Percentiles rank a stretch among this genome's conserved stretches.
phyloP scores from a whole-genome alignment of 225 moss, liverwort and hornwort species.

The Antitrichia curtipendula region DNA sequence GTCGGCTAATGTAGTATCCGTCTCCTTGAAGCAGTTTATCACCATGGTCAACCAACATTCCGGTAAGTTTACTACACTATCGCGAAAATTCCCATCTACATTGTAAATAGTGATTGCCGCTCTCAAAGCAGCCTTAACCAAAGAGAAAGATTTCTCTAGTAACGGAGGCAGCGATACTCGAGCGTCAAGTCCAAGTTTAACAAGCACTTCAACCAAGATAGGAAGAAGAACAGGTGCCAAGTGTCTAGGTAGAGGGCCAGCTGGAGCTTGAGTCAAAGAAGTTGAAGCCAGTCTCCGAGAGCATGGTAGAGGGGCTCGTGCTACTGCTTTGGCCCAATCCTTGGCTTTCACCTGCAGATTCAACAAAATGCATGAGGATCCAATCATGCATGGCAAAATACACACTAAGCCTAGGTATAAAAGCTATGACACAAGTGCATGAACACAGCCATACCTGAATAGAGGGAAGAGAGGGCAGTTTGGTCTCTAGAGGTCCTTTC shows the following conservation, averaged over 20 bases:
- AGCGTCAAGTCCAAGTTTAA: conserved; percentile 47
- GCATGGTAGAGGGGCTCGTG: conserved; percentile 59
- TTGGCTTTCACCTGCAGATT: conserved; percentile 48
- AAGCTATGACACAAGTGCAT: not conserved
- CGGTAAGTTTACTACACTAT: not conserved
- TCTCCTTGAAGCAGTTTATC: conserved; percentile 12
- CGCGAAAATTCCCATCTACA: not conserved
- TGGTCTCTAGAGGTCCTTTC: conserved; percentile 25
- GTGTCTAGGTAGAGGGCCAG: conserved; percentile 61
- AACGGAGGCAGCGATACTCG: conserved; percentile 50
- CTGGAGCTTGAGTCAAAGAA: conserved; percentile 51
- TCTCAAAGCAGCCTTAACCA: conserved; percentile 24
- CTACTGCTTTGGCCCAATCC: conserved; percentile 69
- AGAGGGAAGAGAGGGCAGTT: conserved; percentile 33
- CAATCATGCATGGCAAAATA: not conserved
- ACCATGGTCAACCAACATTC: conserved; percentile 30
- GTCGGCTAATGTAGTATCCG: conserved; percentile 2
- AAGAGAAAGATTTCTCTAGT: conserved; percentile 31
- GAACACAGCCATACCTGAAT: conserved; percentile 29
- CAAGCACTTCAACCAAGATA: conserved; percentile 44
- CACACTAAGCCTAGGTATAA: not conserved
- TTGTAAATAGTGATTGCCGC: not conserved
- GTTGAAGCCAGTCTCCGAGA: conserved; percentile 57
- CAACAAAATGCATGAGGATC: conserved; percentile 5
- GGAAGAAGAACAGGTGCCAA: conserved; percentile 60